Evolutionary conservation across 208 protist species (phyloP).

Genomic region (Polymyxa betae): DNA sequence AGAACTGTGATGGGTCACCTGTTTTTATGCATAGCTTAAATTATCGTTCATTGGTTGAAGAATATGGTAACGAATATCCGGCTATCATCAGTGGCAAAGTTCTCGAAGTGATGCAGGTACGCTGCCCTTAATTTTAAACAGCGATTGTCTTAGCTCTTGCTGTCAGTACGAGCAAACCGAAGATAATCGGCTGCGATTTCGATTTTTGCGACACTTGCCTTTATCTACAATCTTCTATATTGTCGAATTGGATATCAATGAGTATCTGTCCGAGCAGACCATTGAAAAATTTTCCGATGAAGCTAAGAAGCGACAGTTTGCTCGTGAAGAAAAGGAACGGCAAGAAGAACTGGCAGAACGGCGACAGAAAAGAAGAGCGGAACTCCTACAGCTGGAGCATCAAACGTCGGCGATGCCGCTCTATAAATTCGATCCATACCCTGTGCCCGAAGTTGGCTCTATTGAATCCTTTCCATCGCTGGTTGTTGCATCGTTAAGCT

Average conservation of each 20-base stretch:
- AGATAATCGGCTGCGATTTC: conserved; percentile 32
- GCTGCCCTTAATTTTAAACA: conserved; percentile 5
- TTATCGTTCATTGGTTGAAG: conserved; percentile 38
- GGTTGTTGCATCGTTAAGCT: not conserved
- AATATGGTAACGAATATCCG: conserved; percentile 9
- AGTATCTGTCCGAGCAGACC: conserved; percentile 15
- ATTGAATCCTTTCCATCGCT: conserved; percentile 2
- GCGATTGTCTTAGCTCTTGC: not conserved
- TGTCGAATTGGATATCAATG: conserved; percentile 46
- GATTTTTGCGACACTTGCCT: conserved; percentile 54
- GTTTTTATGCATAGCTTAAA: conserved; percentile 57
- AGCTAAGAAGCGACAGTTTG: not conserved
- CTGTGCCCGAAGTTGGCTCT: not conserved
- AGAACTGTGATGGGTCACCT: conserved; percentile 36
- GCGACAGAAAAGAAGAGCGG: not conserved
- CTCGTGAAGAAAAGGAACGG: not conserved
- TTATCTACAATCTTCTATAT: conserved; percentile 52
- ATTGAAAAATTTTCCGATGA: conserved; percentile 46
- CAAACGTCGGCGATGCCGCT: too few species aligned
- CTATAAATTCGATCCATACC: not conserved
- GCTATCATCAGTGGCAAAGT: not conserved
- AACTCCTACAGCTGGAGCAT: not conserved
- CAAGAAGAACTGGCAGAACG: not conserved
- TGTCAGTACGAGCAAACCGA: conserved; percentile 12
- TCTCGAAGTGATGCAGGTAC: not conserved